Conservation (phyloP, 371 early-diverging fungal genomes). For the Coemansia sp. region DNA sequence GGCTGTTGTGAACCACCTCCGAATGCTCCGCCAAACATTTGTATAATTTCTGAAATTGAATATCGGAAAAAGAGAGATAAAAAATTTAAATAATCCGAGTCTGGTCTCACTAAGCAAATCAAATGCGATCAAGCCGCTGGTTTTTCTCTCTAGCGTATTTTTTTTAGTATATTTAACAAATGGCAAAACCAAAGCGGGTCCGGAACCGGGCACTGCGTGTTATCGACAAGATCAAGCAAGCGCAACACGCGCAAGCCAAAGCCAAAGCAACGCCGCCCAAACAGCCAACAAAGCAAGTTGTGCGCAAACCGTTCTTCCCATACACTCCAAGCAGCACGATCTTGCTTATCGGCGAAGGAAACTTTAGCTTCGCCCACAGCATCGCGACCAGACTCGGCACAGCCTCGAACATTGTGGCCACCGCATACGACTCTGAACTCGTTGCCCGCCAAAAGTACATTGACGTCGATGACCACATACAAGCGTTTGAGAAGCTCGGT, state of each 20-base stretch:
- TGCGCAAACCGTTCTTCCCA: conserved; percentile 25
- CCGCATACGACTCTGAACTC: conserved; percentile 74
- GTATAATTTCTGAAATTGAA: neutral
- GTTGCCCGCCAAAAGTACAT: conserved; percentile 74
- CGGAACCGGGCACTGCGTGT: too few relatives aligned
- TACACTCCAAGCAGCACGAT: conserved; percentile 59
- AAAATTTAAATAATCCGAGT: neutral
- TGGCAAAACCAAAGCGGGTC: conserved; percentile 30
- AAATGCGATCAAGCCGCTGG: neutral
- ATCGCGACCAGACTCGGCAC: conserved; percentile 59
- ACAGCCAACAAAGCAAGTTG: neutral
- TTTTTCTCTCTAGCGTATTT: neutral
- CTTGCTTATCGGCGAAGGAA: conserved; percentile 77
- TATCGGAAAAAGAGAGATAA: neutral
- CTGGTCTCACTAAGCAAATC: neutral
- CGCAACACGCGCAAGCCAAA: neutral
- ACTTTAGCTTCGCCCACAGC: conserved; percentile 82
- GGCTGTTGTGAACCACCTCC: conserved; percentile 36
- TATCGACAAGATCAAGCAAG: conserved; percentile 13
- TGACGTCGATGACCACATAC: conserved; percentile 57
- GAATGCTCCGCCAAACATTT: conserved; percentile 50
- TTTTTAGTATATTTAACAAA: neutral
- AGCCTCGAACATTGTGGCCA: conserved; percentile 69
- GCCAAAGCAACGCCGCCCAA: conserved; percentile 11
- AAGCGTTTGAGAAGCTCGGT: conserved; percentile 59